Evolutionary conservation across 2,329 filamentous ascomycete species (phyloP).

Genomic region (Xylariaceae sp.): DNA sequence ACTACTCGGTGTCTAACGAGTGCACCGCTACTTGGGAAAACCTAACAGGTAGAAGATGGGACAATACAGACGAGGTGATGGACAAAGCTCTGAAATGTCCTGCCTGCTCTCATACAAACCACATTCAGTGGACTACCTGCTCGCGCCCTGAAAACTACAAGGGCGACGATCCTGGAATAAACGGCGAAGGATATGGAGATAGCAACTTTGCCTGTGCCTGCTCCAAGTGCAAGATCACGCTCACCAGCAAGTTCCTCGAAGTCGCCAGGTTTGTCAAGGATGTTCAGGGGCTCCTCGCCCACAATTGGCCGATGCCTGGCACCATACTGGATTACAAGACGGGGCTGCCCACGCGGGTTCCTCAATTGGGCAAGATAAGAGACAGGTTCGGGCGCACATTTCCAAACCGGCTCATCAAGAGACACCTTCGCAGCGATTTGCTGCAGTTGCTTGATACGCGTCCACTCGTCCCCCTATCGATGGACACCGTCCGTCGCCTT

Average conservation of each 20-base stretch:
- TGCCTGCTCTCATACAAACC: constrained; percentile 46
- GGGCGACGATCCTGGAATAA: constrained; percentile 38
- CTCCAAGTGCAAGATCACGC: constrained; percentile 48
- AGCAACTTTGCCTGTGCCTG: constrained; percentile 56
- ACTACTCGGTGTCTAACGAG: constrained; percentile 52
- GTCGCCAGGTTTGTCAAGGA: constrained; percentile 65
- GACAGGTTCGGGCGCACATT: constrained; percentile 47
- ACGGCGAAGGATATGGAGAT: constrained; percentile 64
- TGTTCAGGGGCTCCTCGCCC: constrained; percentile 48
- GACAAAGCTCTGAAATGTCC: constrained; percentile 59
- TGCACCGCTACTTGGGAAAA: constrained; percentile 51
- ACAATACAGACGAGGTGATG: constrained; percentile 56
- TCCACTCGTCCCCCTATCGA: constrained; percentile 41
- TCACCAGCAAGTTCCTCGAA: constrained; percentile 63
- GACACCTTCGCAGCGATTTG: constrained; percentile 47
- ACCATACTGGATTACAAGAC: constrained; percentile 60
- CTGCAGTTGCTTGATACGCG: constrained; percentile 41
- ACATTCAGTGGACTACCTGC: constrained; percentile 64
- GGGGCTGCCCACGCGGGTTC: constrained; percentile 51
- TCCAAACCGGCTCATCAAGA: constrained; percentile 60
- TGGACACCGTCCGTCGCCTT: constrained; percentile 53
- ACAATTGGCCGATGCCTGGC: constrained; percentile 64
- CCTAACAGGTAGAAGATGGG: constrained; percentile 58
- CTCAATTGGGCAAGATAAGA: constrained; percentile 9
- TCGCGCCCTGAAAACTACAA: constrained; percentile 41